Conservation (phyloP, 768 basidiomycete genomes). For the Termitomyces sp. region DNA sequence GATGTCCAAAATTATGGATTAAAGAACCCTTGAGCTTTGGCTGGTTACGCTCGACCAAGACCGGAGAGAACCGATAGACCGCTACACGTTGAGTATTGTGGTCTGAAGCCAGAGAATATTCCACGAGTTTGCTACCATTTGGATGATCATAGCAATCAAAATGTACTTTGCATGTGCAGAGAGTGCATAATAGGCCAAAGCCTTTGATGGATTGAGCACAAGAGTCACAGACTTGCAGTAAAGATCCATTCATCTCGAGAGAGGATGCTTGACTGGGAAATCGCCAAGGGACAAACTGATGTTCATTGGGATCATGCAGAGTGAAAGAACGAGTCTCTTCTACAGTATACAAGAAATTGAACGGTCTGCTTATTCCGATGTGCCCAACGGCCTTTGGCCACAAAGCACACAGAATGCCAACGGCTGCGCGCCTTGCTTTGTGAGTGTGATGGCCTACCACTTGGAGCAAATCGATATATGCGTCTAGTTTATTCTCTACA, state of each 20-base stretch:
- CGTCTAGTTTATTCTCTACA: constrained; percentile 54
- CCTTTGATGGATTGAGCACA: constrained; percentile 52
- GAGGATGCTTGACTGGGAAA: constrained; percentile 26
- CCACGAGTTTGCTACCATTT: constrained; percentile 50
- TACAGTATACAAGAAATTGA: constrained; percentile 31
- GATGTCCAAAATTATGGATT: constrained; percentile 34
- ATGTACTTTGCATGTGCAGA: constrained; percentile 67
- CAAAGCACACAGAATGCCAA: constrained; percentile 48
- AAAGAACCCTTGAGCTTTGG: constrained; percentile 12
- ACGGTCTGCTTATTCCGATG: constrained; percentile 47
- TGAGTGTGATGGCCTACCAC: constrained; percentile 62
- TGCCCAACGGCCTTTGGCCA: constrained; percentile 74
- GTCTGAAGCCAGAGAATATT: constrained; percentile 45
- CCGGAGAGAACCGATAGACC: constrained; percentile 53
- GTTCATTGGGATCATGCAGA: constrained; percentile 28
- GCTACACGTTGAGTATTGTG: constrained; percentile 48
- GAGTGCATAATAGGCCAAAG: constrained; percentile 68
- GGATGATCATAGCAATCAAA: constrained; percentile 75
- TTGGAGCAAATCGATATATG: constrained; percentile 66
- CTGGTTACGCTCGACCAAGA: constrained; percentile 27
- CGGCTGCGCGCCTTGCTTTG: constrained; percentile 47
- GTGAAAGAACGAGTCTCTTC: constrained; percentile 8
- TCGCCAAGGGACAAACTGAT: constrained; percentile 70
- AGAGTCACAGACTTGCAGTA: constrained; percentile 45
- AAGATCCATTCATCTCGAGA: constrained; percentile 22